A percentile compares a stretch with the other conserved stretches of the same genome.
Evolutionary conservation across 176 grass and related monocot species (phyloP).

Genomic region (Leersia perrieri): DNA sequence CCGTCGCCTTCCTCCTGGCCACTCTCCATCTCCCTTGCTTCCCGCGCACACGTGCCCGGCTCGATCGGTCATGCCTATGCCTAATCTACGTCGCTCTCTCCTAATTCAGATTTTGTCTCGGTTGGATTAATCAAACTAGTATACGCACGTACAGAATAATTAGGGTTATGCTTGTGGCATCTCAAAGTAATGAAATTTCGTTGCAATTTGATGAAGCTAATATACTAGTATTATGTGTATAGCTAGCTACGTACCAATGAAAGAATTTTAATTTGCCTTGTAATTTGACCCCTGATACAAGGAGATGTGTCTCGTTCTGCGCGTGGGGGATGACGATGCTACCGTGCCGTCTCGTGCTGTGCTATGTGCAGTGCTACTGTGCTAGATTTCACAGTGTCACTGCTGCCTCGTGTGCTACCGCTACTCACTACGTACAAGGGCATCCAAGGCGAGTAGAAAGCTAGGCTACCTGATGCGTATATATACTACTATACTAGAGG

Average conservation of each 20-base stretch:
- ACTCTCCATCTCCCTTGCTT: neutral
- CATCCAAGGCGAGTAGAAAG: neutral
- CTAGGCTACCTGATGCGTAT: neutral
- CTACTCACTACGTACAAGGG: neutral
- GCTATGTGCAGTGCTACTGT: too few relatives aligned
- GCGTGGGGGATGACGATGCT: conserved; percentile 3
- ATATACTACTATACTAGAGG: neutral
- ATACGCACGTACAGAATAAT: neutral
- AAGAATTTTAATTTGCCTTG: neutral
- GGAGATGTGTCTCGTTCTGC: conserved; percentile 37
- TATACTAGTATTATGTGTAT: neutral
- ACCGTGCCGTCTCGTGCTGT: neutral
- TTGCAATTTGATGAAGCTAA: too few relatives aligned
- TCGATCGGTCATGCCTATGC: neutral
- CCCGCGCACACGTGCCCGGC: conserved; percentile 37
- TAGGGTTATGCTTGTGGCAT: neutral
- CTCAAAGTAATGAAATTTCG: too few relatives aligned
- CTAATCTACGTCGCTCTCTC: neutral
- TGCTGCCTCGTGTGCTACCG: neutral
- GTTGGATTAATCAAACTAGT: neutral
- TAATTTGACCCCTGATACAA: conserved; percentile 46
- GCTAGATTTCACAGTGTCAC: too few relatives aligned
- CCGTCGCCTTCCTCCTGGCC: conserved; percentile 49
- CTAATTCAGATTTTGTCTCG: neutral
- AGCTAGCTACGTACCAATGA: neutral